Evolutionary conservation across 441 rosid genomes (phyloP).

Genomic region (Pelargonium fulgidum): DNA sequence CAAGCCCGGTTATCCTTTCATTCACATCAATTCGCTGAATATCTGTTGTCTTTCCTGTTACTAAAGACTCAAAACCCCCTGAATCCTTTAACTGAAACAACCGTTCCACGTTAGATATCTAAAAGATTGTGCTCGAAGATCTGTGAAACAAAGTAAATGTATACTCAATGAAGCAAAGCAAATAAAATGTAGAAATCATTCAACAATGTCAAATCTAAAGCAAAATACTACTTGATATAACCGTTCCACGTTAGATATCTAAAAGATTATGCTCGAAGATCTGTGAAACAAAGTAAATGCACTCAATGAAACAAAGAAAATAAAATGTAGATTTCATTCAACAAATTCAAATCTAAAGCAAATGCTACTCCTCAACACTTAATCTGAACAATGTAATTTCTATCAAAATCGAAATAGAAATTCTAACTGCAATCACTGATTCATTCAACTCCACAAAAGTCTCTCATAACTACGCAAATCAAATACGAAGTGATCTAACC

Average conservation of each 20-base stretch:
- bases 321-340: not conserved
- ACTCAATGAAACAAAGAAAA: not conserved
- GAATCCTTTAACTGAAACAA: slow-evolving; percentile 57
- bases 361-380: not conserved
- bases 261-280: slow-evolving; percentile 14
- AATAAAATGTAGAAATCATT: not conserved
- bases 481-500: not conserved
- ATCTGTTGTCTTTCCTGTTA: slow-evolving; percentile 58
- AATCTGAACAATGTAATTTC: not conserved
- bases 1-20: slow-evolving; percentile 73
- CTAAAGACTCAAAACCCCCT: slow-evolving; percentile 73
- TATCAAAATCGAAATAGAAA: no score
- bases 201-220: not conserved
- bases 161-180: not conserved
- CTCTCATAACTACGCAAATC: not conserved
- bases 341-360: not conserved
- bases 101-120: not conserved
- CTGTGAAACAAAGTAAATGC: not conserved
- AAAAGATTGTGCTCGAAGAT: slow-evolving; percentile 14
- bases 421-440: not conserved
- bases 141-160: not conserved
- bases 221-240: not conserved
- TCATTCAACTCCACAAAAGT: not conserved
- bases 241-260: not conserved
- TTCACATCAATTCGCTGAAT: slow-evolving; percentile 82